Evolutionary conservation across 2,329 filamentous ascomycete species (phyloP).

Genomic region (Apiospora pterosperma): DNA sequence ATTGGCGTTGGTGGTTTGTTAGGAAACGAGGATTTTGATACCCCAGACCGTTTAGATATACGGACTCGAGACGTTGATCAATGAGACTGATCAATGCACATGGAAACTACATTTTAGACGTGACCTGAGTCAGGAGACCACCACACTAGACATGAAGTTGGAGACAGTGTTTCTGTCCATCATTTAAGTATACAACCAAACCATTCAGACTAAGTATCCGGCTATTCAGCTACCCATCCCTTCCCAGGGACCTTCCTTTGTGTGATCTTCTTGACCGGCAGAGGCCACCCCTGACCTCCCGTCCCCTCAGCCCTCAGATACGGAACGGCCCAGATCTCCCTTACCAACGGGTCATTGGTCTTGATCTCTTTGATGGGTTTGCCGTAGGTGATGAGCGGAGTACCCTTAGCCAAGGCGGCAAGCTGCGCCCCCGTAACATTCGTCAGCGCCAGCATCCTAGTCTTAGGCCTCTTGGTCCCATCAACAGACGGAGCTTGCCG

Average conservation of each 20-base stretch:
- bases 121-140: not conserved
- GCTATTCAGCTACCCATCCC: constrained; percentile 68
- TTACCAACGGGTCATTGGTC: constrained; percentile 40
- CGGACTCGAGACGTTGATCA: not conserved
- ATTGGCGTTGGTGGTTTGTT: not conserved
- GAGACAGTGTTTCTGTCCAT: not conserved
- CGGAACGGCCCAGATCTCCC: constrained; percentile 83
- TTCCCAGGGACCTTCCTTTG: constrained; percentile 71
- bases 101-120: not conserved
- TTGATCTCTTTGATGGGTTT: constrained; percentile 87
- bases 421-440: constrained; percentile 74
- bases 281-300: constrained; percentile 72
- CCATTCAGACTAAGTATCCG: not conserved
- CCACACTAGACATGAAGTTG: not conserved
- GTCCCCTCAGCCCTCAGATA: constrained; percentile 67
- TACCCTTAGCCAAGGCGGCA: constrained; percentile 75
- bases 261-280: constrained; percentile 80
- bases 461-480: constrained; percentile 60
- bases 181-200: not conserved
- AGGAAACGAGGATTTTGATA: not conserved
- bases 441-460: constrained; percentile 84
- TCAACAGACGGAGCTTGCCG: constrained; percentile 52
- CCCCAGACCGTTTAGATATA: not conserved
- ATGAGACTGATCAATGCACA: not conserved
- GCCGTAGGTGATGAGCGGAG: constrained; percentile 77